Evolutionary conservation across 176 grass and related monocot genomes (phyloP).

Genomic region (Sorghum bicolor): Sorghum_bicolor_NCBIv3 NC_012870.2:73587501-73588000

Average conservation of each 20-base stretch:
- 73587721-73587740: not conserved
- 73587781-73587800: slow-evolving; percentile 88
- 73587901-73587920: slow-evolving; percentile 15
- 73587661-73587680: not conserved
- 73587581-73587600: not conserved
- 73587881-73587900: slow-evolving; percentile 6
- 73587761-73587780: slow-evolving; percentile 99
- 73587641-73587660: not conserved
- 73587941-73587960: slow-evolving; percentile 77
- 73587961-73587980: slow-evolving; percentile 90
- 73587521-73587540: not conserved
- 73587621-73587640: not conserved
- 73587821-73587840: slow-evolving; percentile 51
- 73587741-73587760: slow-evolving; percentile 58
- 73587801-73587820: slow-evolving; percentile 95
- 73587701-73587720: not conserved
- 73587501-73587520: not conserved
- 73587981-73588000: slow-evolving; percentile 94
- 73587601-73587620: not conserved
- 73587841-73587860: not conserved
- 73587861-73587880: not conserved
- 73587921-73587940: slow-evolving; percentile 81
- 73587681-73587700: not conserved
- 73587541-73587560: not conserved
- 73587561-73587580: not conserved